Evolutionary conservation across 1,284 basidiomycete species (phyloP), one percentile per base, ranked within the genome.

Genomic region (Salmacisia buchloeana): DNA sequence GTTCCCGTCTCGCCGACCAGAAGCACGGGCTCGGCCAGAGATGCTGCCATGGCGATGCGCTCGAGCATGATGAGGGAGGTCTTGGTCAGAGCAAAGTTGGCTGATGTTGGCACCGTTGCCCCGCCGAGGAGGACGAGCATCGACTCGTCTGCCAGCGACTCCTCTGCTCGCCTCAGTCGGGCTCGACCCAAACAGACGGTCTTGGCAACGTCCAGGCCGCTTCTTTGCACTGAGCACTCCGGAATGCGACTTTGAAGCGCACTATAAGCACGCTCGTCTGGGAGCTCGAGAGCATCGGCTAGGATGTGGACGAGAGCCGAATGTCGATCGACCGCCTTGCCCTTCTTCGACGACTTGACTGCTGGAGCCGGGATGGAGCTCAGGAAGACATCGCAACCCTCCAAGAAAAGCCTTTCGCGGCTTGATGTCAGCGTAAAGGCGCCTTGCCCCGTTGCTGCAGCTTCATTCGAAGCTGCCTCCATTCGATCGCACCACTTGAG

Each of bases 1-100:
- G 96, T 99, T 45, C 96, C 96, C 0, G 96, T 99, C 83, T 99
- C 96, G 61, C 96, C 96, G 0, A 94, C 94, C 23, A 98, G 85
- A 1, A 99, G 85, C 1, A 94, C 83, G 0, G 96, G 93, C 78
- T 99, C 96, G 15, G 82, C 81, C 38, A 89, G 83, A 0, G 87
- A 83, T 35, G 94, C 83, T 0, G 89, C 86, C 12, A 87, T 88
- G 0, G 88, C 86, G 49, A 98, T 87, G 29, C 91, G 87, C 41
- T 93, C 90, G 25, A 97, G 84, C 5, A 97, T 83, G 25, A 86
- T 81, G 0, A 90, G 82, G 0, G 92, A 92, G 0, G 93, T 92
- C 68, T 88, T 87, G 70, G 96, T 96, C 81, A 97, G 83, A 1
- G 91, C 93, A 74, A 96, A 99, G 58, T 68, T 72, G 38, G 58